A percentile compares a stretch with the other conserved stretches of the same genome.
phyloP scores from a whole-genome alignment of 176 grass and related monocot genomes.

The Avena insularis region DNA sequence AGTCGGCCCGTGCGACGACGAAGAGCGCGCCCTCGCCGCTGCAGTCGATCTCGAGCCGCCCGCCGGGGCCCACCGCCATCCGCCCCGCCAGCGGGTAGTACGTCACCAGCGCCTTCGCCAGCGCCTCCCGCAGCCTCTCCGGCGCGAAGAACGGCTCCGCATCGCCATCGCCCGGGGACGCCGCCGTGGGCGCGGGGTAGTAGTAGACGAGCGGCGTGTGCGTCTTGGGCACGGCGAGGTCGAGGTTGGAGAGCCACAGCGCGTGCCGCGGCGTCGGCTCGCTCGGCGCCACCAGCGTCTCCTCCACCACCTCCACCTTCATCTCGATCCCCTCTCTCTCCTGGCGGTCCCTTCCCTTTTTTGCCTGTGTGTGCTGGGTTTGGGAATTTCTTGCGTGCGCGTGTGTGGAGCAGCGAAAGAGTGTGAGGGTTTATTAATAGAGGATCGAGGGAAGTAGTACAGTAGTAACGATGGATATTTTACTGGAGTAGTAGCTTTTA shows the following conservation, averaged over 20 bases:
- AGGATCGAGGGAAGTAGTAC: not conserved
- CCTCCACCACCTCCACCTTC: slow-evolving; percentile 73
- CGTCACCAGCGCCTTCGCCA: slow-evolving; percentile 56
- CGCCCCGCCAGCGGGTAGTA: slow-evolving; percentile 80
- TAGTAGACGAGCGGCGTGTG: slow-evolving; percentile 74
- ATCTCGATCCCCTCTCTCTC: not conserved
- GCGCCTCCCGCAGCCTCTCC: slow-evolving; percentile 54
- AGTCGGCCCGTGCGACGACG: slow-evolving; percentile 50
- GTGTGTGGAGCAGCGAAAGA: not conserved
- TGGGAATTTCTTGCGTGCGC: not conserved
- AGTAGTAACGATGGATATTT: not conserved
- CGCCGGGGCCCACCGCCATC: slow-evolving; percentile 14
- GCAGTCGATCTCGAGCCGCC: slow-evolving; percentile 65
- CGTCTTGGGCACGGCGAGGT: slow-evolving; percentile 56
- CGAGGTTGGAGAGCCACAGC: slow-evolving; percentile 71
- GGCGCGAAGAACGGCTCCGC: slow-evolving; percentile 42
- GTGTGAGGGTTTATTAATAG: slow-evolving; percentile 22
- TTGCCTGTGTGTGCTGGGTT: not conserved
- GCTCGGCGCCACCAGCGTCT: slow-evolving; percentile 59
- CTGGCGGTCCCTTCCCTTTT: not conserved
- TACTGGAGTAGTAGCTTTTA: not conserved
- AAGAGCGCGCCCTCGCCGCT: slow-evolving; percentile 67
- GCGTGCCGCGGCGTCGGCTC: slow-evolving; percentile 57
- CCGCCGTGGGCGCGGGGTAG: slow-evolving; percentile 38
- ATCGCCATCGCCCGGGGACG: not conserved